These are phyloP conservation scores for Ceratobasidium papillatum DNA, from an alignment of 1,284 basidiomycete genomes.

Conservation along the genomic window DNA sequence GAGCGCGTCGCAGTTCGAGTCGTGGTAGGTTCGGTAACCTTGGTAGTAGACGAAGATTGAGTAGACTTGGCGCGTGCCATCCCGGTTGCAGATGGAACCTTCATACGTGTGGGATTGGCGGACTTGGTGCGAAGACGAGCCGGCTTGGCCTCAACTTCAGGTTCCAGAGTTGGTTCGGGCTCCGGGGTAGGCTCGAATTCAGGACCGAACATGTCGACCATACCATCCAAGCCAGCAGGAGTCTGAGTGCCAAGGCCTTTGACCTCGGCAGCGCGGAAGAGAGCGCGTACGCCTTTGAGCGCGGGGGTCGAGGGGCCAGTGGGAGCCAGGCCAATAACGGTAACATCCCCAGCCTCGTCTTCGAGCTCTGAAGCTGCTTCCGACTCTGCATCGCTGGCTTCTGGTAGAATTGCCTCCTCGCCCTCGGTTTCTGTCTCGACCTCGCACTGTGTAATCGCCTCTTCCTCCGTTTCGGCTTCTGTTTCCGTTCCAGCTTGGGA, in stretches of 20 bases:
- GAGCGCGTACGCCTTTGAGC: slow-evolving; percentile 25
- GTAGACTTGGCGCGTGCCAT: slow-evolving; percentile 35
- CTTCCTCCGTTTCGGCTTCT: slow-evolving; percentile 14
- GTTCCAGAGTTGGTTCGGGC: not conserved
- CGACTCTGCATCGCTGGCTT: slow-evolving; percentile 11
- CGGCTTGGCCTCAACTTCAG: slow-evolving; percentile 13
- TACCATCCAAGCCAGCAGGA: slow-evolving; percentile 28
- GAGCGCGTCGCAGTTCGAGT: slow-evolving; percentile 13
- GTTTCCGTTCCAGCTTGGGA: not conserved
- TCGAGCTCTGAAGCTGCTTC: slow-evolving; percentile 14
- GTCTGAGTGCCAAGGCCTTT: slow-evolving; percentile 32
- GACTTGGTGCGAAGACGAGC: slow-evolving; percentile 34
- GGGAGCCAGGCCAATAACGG: not conserved
- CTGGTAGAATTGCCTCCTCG: not conserved
- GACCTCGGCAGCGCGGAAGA: slow-evolving; percentile 37
- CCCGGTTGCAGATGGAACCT: slow-evolving; percentile 2
- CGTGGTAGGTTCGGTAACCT: not conserved
- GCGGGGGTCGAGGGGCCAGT: slow-evolving; percentile 31
- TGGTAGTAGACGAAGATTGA: slow-evolving; percentile 15
- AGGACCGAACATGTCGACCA: slow-evolving; percentile 35
- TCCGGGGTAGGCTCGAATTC: slow-evolving; percentile 6
- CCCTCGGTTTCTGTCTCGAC: slow-evolving; percentile 4
- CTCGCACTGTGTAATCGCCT: not conserved
- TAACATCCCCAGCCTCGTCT: not conserved
- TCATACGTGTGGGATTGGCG: slow-evolving; percentile 30